These are phyloP conservation scores for Stylosanthes scabra DNA, from an alignment of 331 rosid genomes.

Conservation along the genomic window DNA sequence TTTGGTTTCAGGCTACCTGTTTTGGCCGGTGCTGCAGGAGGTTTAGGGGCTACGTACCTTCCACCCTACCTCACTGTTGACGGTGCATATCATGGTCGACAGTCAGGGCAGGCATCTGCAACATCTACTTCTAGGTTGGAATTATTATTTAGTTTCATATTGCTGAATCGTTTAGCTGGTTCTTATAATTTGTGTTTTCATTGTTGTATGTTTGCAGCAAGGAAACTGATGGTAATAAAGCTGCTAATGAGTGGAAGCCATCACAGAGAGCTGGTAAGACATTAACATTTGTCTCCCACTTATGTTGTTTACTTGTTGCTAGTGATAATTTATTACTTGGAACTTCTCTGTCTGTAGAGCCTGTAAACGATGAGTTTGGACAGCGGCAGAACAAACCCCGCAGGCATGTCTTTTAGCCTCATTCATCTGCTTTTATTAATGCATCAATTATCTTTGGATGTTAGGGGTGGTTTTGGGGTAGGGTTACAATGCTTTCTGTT, in stretches of 20 bases:
- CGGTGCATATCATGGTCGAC: constrained; percentile 73
- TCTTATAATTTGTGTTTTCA: constrained; percentile 8
- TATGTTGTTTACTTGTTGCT: constrained; percentile 7
- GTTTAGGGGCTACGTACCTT: constrained; percentile 79
- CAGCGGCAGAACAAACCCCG: constrained; percentile 95
- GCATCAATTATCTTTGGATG: neutral
- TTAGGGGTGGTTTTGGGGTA: neutral
- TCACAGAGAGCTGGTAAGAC: constrained; percentile 65
- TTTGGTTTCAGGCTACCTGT: constrained; percentile 80
- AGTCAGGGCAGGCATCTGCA: constrained; percentile 80
- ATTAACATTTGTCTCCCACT: constrained; percentile 4
- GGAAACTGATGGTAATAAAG: constrained; percentile 59
- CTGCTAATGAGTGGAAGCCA: constrained; percentile 68
- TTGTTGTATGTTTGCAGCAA: constrained; percentile 60
- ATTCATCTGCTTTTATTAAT: neutral
- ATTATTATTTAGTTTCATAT: constrained; percentile 1
- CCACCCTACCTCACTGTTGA: constrained; percentile 88
- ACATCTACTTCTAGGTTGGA: constrained; percentile 69
- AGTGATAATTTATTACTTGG: neutral
- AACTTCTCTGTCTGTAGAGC: constrained; percentile 53
- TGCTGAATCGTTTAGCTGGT: neutral
- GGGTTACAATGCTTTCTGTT: no score
- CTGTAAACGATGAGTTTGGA: constrained; percentile 77
- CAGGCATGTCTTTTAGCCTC: constrained; percentile 58
- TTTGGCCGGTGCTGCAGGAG: constrained; percentile 98